Percentiles rank a stretch among this genome's conserved stretches.
These are phyloP conservation scores for Clavispora asparagi DNA, from an alignment of 805 yeast genomes.

Conservation along the genomic window DNA sequence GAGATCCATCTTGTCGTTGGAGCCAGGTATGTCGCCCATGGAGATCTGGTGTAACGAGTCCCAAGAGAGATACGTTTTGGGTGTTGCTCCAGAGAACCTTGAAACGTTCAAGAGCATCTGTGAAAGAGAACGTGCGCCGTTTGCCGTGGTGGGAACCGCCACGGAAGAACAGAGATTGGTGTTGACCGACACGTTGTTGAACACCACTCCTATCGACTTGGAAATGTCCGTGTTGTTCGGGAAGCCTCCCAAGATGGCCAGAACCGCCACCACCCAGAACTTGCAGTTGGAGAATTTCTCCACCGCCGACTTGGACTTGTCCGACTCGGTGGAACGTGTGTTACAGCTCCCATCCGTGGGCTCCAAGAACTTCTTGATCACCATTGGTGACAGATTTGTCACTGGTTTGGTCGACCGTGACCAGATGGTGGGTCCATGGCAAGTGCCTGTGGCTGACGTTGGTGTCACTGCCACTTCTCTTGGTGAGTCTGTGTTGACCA, in stretches of 20 bases:
- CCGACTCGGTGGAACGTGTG: slow-evolving; percentile 75
- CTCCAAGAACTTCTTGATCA: slow-evolving; percentile 87
- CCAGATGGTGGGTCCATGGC: slow-evolving; percentile 99
- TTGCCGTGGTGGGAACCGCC: slow-evolving; percentile 92
- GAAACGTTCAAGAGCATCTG: slow-evolving; percentile 72
- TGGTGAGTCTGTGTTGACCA: slow-evolving; percentile 60
- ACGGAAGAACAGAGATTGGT: slow-evolving; percentile 79
- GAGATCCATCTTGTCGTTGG: slow-evolving; percentile 83
- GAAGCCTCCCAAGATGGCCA: slow-evolving; percentile 93
- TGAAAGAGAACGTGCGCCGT: slow-evolving; percentile 93
- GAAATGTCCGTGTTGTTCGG: slow-evolving; percentile 95
- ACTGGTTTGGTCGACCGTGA: slow-evolving; percentile 96
- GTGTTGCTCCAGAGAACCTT: slow-evolving; percentile 77
- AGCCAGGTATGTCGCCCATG: slow-evolving; percentile 99
- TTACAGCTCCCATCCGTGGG: slow-evolving; percentile 90
- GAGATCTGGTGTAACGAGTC: slow-evolving; percentile 99
- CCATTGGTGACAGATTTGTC: slow-evolving; percentile 98
- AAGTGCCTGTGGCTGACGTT: slow-evolving; percentile 96
- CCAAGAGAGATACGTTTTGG: slow-evolving; percentile 95
- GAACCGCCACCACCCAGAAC: slow-evolving; percentile 60
- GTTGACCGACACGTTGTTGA: slow-evolving; percentile 71
- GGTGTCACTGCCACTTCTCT: slow-evolving; percentile 92
- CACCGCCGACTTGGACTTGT: slow-evolving; percentile 33
- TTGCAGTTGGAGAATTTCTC: slow-evolving; percentile 42
- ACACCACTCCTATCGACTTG: slow-evolving; percentile 87